Conservation (phyloP, 768 basidiomycete genomes). For the Xerocomellus chrysenteron region DNA sequence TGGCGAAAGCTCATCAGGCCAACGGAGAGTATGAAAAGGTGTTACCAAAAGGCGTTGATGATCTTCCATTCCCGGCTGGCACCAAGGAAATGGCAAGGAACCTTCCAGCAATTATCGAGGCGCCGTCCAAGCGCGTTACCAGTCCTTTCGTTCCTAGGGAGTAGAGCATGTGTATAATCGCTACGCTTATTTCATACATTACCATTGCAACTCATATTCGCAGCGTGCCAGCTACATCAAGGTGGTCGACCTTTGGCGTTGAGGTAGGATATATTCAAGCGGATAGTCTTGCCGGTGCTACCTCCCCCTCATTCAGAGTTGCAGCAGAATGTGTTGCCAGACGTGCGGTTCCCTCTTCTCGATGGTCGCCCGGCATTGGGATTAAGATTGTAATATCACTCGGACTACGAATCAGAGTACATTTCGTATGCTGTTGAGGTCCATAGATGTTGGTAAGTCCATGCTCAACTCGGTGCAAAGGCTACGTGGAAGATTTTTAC, state of each 20-base stretch:
- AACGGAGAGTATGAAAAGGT: slow-evolving; percentile 76
- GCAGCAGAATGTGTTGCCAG: not conserved
- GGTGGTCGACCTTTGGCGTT: no score
- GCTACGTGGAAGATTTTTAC: not conserved
- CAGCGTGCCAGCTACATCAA: no score
- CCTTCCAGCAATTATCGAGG: slow-evolving; percentile 65
- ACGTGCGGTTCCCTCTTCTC: no score
- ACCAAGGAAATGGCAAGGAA: slow-evolving; percentile 69
- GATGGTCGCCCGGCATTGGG: not conserved
- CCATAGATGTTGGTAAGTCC: not conserved
- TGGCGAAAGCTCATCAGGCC: slow-evolving; percentile 62
- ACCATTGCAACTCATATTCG: not conserved
- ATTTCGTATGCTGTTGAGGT: not conserved
- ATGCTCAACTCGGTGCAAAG: not conserved
- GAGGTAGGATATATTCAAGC: no score
- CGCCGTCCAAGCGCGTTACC: slow-evolving; percentile 69
- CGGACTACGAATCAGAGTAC: not conserved
- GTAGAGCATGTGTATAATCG: slow-evolving; percentile 29
- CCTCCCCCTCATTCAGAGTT: no score
- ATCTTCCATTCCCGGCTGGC: slow-evolving; percentile 91
- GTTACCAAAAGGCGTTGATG: slow-evolving; percentile 77
- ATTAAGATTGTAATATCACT: not conserved
- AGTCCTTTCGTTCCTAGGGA: slow-evolving; percentile 81
- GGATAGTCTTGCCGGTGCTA: no score
- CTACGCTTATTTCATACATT: slow-evolving; percentile 1